Percentiles rank a stretch among this genome's conserved stretches.
Evolutionary conservation across 805 yeast genomes (phyloP).

Genomic region (Teunomyces gatunensis): DNA sequence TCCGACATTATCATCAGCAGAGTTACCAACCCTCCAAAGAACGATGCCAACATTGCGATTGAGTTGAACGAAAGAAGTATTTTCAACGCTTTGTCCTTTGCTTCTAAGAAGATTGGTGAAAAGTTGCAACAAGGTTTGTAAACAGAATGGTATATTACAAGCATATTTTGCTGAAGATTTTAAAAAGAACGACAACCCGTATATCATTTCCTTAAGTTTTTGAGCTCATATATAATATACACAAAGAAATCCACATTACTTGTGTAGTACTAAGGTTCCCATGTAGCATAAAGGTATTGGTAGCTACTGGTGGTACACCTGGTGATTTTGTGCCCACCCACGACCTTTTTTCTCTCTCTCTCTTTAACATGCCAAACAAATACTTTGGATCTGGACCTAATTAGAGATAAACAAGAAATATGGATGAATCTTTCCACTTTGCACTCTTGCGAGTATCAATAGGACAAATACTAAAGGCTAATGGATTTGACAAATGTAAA

Average conservation of each 20-base stretch:
- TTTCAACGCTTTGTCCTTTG: conserved; percentile 83
- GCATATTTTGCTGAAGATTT: neutral
- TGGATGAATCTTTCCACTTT: conserved; percentile 42
- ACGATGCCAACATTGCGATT: conserved; percentile 42
- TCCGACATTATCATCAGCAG: conserved; percentile 83
- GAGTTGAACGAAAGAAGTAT: conserved; percentile 75
- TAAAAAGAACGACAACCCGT: neutral
- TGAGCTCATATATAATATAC: neutral
- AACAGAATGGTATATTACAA: neutral
- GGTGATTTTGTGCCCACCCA: neutral
- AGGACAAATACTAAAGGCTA: conserved; percentile 64
- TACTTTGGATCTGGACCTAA: neutral
- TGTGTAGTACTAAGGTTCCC: neutral
- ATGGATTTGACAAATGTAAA: conserved; percentile 79
- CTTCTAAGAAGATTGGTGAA: conserved; percentile 57
- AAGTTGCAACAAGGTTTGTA: conserved; percentile 46
- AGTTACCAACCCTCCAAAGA: conserved; percentile 78
- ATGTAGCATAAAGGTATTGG: no score
- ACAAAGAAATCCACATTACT: neutral
- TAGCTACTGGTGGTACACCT: no score
- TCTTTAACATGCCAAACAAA: neutral
- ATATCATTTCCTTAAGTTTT: neutral
- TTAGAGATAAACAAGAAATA: conserved; percentile 17
- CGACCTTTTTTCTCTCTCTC: neutral
- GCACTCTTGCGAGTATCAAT: conserved; percentile 37